A percentile compares a stretch with the other conserved stretches of the same genome.
Conservation (phyloP, 768 basidiomycete genomes). For the Phlebiopsis flavidoalba region DNA sequence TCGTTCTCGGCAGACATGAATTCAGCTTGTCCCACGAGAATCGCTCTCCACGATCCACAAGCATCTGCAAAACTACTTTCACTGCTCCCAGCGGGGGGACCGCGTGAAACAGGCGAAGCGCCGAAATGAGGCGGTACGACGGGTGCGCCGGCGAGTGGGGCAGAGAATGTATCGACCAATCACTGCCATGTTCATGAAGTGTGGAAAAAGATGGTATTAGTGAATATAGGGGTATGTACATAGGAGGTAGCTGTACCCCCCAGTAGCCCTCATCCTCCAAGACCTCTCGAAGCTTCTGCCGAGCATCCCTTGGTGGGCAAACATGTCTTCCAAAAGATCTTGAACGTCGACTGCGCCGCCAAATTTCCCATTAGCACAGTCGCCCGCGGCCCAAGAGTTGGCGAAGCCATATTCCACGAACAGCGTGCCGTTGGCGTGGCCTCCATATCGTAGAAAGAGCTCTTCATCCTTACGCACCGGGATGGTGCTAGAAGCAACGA, state of each 20-base stretch:
- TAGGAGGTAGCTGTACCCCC: constrained; percentile 48
- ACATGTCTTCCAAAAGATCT: constrained; percentile 42
- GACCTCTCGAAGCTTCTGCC: constrained; percentile 42
- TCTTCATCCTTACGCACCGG: constrained; percentile 52
- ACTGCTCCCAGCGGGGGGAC: constrained; percentile 28
- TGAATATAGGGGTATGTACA: not conserved
- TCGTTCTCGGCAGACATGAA: constrained; percentile 26
- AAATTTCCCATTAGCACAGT: constrained; percentile 23
- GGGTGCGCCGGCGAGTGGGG: constrained; percentile 64
- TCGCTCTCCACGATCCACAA: constrained; percentile 49
- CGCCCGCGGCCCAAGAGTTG: constrained; percentile 26
- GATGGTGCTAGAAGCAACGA: constrained; percentile 42
- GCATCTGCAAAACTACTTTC: constrained; percentile 21
- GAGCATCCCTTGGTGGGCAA: constrained; percentile 36
- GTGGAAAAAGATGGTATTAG: constrained; percentile 10
- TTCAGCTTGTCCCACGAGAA: constrained; percentile 28
- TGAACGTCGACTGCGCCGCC: constrained; percentile 63
- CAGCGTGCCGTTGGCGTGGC: constrained; percentile 69
- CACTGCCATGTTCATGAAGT: constrained; percentile 36
- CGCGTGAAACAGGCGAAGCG: constrained; percentile 62
- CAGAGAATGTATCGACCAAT: constrained; percentile 71
- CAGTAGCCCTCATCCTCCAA: constrained; percentile 72
- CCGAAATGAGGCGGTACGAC: constrained; percentile 73
- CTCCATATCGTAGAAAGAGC: constrained; percentile 74
- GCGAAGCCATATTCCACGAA: constrained; percentile 93